Base-by-base conservation (phyloP, 2,329 filamentous ascomycete genomes). In the Neopestalotiopsis sp. region DNA sequence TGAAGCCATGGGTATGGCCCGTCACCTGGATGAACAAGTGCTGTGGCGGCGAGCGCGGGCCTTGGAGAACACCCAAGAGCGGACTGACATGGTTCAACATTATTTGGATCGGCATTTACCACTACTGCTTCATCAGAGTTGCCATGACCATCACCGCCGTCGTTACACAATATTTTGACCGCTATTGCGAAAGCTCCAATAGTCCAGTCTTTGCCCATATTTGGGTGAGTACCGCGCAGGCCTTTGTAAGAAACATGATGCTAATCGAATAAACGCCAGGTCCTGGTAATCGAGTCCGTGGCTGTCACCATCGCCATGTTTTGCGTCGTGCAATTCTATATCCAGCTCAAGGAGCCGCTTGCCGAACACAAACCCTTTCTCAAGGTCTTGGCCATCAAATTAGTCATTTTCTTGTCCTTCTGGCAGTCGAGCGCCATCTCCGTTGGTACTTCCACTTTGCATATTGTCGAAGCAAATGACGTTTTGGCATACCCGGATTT, bases 71-170 rank as follows among this genome's bases (percentile, higher is more conserved):
- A n/a, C 94, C 94, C 0, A 85, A 87, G 73, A 96, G 92, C 79
- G 94, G 94, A 1, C 82, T 97, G 78, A 97, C 94, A 1, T 96
- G 93, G 93, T 97, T 97, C 82, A 97, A 97, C 78, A 90, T 95
- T 70, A 86, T 95, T 73, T 96, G 92, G 92, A 87, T 92, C 61
- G 90, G 91, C 67, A 87, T 96, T 67, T 97, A 95, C 80, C 94
- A 97, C 76, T 97, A 96, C 81, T 94, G 92, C 81, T 90, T 95
- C 75, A 89, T 95, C 71, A 89, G 93, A 61, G 91, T 95, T 20
- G 81, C 91, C 75, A 94, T 94, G 87, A 96, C 94, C 40, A 86
- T 95, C 69, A 89, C 93, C 17, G 91, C 94, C 0, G 92, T 96
- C 24, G 81, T 92, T 45, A 89, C 92, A 0, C 89, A 97, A 79